A percentile compares a stretch with the other conserved stretches of the same genome.
These are phyloP conservation scores for Cryoendolithus antarcticus DNA, from an alignment of 2,329 filamentous ascomycete genomes.

Conservation along the genomic window DNA sequence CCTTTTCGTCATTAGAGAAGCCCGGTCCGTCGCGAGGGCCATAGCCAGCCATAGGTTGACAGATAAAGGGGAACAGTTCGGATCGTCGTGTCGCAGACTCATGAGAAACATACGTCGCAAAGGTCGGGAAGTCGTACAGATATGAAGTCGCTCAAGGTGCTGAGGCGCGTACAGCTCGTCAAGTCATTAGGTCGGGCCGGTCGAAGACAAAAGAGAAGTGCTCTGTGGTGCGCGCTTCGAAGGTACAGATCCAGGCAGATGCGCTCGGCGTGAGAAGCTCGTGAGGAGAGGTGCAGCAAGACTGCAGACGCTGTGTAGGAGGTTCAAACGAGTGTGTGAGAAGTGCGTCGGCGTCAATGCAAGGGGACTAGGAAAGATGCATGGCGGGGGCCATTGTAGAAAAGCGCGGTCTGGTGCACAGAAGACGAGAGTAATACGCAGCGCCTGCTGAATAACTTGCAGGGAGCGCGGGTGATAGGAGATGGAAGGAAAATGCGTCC, in stretches of 20 bases:
- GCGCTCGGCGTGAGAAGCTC: background rate
- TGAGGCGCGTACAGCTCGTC: slow-evolving; percentile 17
- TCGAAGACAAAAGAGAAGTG: too few relatives aligned
- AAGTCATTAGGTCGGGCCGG: slow-evolving; percentile 9
- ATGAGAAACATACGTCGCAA: slow-evolving; percentile 17
- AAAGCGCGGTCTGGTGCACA: too few relatives aligned
- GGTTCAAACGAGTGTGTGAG: slow-evolving; percentile 21
- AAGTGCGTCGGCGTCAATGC: slow-evolving; percentile 15
- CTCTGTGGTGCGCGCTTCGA: too few relatives aligned
- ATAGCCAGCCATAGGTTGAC: slow-evolving; percentile 29
- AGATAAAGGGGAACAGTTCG: slow-evolving; percentile 16
- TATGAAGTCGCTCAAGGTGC: slow-evolving; percentile 2
- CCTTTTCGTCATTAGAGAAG: slow-evolving; percentile 37
- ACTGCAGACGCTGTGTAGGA: background rate
- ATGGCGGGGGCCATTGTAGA: too few relatives aligned
- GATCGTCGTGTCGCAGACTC: slow-evolving; percentile 9
- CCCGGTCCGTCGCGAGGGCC: slow-evolving; percentile 26
- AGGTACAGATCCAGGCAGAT: too few relatives aligned
- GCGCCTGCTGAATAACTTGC: too few relatives aligned
- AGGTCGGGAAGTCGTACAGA: slow-evolving; percentile 11
- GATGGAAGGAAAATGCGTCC: too few relatives aligned
- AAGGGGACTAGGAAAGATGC: slow-evolving; percentile 2
- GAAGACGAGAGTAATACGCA: background rate
- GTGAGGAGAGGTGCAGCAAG: slow-evolving; percentile 1
- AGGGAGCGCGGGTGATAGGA: too few relatives aligned